Conservation (phyloP, 208 protist genomes). For the Trichomonas tenax region DNA sequence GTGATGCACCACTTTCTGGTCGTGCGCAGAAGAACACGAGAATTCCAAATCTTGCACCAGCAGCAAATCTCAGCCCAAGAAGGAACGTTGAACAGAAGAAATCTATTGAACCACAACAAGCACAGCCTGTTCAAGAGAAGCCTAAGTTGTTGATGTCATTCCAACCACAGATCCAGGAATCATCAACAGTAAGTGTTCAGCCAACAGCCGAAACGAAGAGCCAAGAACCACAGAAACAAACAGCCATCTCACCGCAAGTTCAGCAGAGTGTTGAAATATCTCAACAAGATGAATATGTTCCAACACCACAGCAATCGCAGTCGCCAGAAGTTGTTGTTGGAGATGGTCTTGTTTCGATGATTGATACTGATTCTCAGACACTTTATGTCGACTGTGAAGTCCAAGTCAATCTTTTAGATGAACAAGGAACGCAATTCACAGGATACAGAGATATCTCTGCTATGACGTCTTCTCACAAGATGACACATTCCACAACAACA, state of each 20-base stretch:
- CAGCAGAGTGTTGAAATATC: background rate
- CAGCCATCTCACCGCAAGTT: no score
- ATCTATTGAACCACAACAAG: background rate
- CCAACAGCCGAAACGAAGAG: background rate
- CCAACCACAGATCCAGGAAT: background rate
- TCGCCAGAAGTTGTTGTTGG: background rate
- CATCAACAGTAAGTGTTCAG: background rate
- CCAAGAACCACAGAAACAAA: background rate
- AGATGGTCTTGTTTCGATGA: background rate
- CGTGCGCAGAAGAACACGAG: background rate
- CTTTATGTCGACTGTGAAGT: background rate
- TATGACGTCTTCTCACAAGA: background rate
- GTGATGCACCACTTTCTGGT: background rate
- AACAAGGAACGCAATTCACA: background rate
- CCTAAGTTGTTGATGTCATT: background rate
- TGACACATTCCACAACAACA: background rate
- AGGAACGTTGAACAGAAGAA: background rate
- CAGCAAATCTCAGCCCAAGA: background rate
- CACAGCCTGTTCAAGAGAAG: background rate
- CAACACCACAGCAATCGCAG: background rate
- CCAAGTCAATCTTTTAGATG: background rate
- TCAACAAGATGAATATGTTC: background rate
- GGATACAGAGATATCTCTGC: background rate
- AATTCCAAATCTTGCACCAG: background rate
- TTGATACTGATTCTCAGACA: background rate